Conservation (phyloP, 202 grass and related monocot species). For the Alloteropsis angusta region DNA sequence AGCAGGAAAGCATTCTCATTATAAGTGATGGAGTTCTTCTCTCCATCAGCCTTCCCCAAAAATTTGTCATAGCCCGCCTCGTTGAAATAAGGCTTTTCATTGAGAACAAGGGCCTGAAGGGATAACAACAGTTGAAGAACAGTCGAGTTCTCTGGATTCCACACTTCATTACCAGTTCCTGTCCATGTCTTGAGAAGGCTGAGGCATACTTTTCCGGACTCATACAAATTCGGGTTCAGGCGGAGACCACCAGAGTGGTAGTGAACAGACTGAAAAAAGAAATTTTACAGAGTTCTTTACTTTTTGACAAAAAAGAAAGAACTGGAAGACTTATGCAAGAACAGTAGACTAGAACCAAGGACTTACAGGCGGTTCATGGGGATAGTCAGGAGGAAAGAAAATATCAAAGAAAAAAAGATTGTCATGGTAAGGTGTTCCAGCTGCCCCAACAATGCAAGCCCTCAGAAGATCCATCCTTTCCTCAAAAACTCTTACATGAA, state of each 20-base stretch:
- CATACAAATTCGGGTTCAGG: conserved; percentile 87
- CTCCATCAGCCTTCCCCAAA: conserved; percentile 77
- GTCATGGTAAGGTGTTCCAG: conserved; percentile 92
- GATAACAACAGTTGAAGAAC: conserved; percentile 88
- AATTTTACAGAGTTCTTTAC: conserved; percentile 6
- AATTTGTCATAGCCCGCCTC: conserved; percentile 94
- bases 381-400: conserved; percentile 83
- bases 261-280: conserved; percentile 58
- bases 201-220: conserved; percentile 94
- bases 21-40: conserved; percentile 93
- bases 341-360: not conserved
- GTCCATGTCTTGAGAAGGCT: conserved; percentile 96
- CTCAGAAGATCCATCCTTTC: conserved; percentile 94
- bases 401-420: conserved; percentile 97
- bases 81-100: conserved; percentile 96
- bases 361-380: conserved; percentile 87
- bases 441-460: conserved; percentile 78
- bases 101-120: conserved; percentile 96
- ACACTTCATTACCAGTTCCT: conserved; percentile 76
- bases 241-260: conserved; percentile 87
- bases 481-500: conserved; percentile 89
- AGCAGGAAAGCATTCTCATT: conserved; percentile 93
- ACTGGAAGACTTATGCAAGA: conserved; percentile 8
- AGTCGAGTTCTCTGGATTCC: conserved; percentile 74
- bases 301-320: not conserved